Evolutionary conservation across 2,329 filamentous ascomycete species (phyloP).

Genomic region (Fusarium sarcochroum): DNA sequence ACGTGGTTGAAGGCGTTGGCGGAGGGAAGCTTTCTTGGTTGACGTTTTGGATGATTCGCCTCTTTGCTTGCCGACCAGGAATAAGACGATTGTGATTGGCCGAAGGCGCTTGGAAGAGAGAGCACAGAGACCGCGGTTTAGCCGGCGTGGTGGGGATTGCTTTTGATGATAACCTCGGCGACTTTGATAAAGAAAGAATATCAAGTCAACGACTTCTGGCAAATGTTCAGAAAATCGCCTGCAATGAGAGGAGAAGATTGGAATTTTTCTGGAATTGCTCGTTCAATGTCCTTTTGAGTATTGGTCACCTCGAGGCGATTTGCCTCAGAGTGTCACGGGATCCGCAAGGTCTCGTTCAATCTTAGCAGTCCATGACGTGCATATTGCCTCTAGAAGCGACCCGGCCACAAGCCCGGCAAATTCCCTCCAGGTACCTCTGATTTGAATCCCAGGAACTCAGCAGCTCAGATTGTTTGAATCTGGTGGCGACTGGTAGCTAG

Average conservation of each 20-base stretch:
- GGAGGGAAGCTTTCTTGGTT: slow-evolving; percentile 45
- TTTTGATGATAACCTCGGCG: slow-evolving; percentile 28
- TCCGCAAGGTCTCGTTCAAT: background rate
- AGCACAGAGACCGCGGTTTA: slow-evolving; percentile 48
- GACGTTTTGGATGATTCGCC: slow-evolving; percentile 52
- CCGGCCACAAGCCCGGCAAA: background rate
- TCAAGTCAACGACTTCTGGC: background rate
- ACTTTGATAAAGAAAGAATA: background rate
- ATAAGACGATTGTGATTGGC: slow-evolving; percentile 53
- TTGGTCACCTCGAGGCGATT: background rate
- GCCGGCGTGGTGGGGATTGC: slow-evolving; percentile 37
- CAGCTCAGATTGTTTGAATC: background rate
- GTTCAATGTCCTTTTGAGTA: background rate
- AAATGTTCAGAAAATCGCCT: background rate
- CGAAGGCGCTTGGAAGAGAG: background rate
- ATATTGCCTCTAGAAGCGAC: slow-evolving; percentile 14
- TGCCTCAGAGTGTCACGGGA: slow-evolving; percentile 22
- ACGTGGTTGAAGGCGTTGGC: slow-evolving; percentile 32
- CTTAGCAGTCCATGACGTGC: slow-evolving; percentile 28
- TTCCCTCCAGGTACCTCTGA: slow-evolving; percentile 10
- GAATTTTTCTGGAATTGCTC: too few relatives aligned
- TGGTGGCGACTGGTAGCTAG: slow-evolving; percentile 10
- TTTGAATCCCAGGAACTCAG: background rate
- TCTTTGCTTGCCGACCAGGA: slow-evolving; percentile 46
- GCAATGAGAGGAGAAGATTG: background rate